Evolutionary conservation across 768 basidiomycete genomes (phyloP).

Genomic region (Fistulinella prunicolor): DNA sequence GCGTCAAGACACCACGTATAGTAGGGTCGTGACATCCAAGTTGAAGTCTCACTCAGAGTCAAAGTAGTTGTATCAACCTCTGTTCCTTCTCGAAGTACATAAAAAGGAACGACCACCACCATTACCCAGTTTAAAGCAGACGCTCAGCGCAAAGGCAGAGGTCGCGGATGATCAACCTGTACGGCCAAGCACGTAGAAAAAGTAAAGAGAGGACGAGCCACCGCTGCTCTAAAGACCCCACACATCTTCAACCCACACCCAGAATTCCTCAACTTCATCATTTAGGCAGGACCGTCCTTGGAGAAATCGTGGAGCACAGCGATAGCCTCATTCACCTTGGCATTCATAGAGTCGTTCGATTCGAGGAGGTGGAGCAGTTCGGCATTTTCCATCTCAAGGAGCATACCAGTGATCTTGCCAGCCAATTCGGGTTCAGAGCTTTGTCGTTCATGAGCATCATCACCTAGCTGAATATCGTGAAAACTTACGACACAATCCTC

Average conservation of each 20-base stretch:
- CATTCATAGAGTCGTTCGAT: conserved; percentile 72
- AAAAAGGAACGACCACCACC: conserved; percentile 53
- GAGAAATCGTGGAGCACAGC: conserved; percentile 84
- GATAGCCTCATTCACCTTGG: conserved; percentile 92
- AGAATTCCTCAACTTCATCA: background rate
- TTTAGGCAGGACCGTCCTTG: conserved; percentile 30
- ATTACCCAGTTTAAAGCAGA: conserved; percentile 39
- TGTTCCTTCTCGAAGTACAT: conserved; percentile 52
- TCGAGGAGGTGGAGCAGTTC: conserved; percentile 92
- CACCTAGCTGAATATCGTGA: background rate
- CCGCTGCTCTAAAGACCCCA: conserved; percentile 37
- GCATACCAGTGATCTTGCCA: conserved; percentile 98
- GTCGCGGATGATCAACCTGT: conserved; percentile 36
- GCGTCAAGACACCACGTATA: too few relatives aligned
- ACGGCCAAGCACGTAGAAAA: conserved; percentile 38
- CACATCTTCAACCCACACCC: conserved; percentile 10
- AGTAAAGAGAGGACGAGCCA: conserved; percentile 47
- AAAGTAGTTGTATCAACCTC: conserved; percentile 48
- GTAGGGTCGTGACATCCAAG: too few relatives aligned
- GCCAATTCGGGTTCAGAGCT: conserved; percentile 89
- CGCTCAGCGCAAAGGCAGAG: conserved; percentile 39
- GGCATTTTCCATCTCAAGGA: conserved; percentile 97
- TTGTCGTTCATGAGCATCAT: conserved; percentile 12
- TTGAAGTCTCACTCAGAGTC: too few relatives aligned
- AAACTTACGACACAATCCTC: conserved; percentile 72